A percentile compares a stretch with the other conserved stretches of the same genome.
phyloP scores from a whole-genome alignment of 768 basidiomycete species.

The Boletellus ananas region DNA sequence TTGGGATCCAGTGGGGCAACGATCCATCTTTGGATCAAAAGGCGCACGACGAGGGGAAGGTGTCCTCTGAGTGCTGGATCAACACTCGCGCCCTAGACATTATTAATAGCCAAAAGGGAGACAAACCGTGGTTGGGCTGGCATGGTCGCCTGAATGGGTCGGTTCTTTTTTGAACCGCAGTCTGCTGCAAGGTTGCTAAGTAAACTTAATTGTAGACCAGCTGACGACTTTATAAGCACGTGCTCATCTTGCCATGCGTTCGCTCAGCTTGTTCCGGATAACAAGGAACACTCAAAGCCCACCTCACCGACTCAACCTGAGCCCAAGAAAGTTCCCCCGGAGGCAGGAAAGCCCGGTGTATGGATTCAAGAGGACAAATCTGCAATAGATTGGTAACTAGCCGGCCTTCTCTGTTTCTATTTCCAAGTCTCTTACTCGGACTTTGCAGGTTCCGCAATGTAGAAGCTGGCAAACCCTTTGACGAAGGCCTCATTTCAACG shows the following conservation, averaged over 20 bases:
- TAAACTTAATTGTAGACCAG: neutral
- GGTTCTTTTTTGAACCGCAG: neutral
- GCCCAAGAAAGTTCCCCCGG: neutral
- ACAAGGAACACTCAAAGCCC: neutral
- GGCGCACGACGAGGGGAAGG: neutral
- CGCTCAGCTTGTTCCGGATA: neutral
- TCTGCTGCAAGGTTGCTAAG: neutral
- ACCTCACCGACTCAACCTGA: neutral
- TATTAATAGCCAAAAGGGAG: neutral
- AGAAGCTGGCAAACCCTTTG: neutral
- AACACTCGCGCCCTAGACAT: neutral
- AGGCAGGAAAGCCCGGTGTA: neutral
- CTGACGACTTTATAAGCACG: neutral
- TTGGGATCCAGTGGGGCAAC: conserved; percentile 5
- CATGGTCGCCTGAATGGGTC: neutral
- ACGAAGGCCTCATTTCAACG: neutral
- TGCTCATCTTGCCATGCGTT: neutral
- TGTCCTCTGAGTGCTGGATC: neutral
- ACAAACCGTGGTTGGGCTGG: neutral
- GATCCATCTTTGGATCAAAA: neutral
- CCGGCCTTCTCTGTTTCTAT: too few species aligned
- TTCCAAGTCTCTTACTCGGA: neutral
- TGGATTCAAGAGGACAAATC: neutral
- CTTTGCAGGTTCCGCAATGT: neutral
- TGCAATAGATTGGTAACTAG: neutral